Evolutionary conservation across 306 rosid species (phyloP).

Genomic region (Abrus precatorius): DNA sequence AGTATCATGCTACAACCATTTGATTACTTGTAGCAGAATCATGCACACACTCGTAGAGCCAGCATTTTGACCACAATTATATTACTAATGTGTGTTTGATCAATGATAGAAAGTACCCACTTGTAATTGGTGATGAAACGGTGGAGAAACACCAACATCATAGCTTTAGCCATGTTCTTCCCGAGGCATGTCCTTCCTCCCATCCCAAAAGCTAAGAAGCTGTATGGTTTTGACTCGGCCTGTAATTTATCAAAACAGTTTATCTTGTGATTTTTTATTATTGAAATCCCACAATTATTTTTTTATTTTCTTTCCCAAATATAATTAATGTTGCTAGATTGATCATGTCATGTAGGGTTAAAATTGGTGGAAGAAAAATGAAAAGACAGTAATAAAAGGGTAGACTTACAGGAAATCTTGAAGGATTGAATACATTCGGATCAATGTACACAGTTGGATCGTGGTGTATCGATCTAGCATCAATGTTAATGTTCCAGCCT

Average conservation of each 20-base stretch:
- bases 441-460: conserved; percentile 67
- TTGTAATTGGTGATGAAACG: conserved; percentile 76
- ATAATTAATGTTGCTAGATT: conserved; percentile 12
- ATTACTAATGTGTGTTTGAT: neutral
- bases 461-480: conserved; percentile 78
- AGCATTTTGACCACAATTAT: conserved; percentile 23
- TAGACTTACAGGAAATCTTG: conserved; percentile 72
- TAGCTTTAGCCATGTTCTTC: conserved; percentile 83
- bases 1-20: neutral
- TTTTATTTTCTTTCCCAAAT: conserved; percentile 14
- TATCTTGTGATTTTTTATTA: neutral
- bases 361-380: neutral
- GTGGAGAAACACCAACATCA: conserved; percentile 91
- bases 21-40: neutral
- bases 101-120: conserved; percentile 50
- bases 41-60: neutral
- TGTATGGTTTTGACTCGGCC: conserved; percentile 71
- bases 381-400: neutral
- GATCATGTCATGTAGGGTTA: neutral
- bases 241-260: conserved; percentile 30
- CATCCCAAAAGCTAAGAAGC: conserved; percentile 92
- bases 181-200: conserved; percentile 94
- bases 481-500: conserved; percentile 86
- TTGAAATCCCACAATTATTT: neutral
- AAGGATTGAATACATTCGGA: conserved; percentile 74